Conservation (phyloP, 345 rosid genomes). For the Hirschfeldia incana region DNA sequence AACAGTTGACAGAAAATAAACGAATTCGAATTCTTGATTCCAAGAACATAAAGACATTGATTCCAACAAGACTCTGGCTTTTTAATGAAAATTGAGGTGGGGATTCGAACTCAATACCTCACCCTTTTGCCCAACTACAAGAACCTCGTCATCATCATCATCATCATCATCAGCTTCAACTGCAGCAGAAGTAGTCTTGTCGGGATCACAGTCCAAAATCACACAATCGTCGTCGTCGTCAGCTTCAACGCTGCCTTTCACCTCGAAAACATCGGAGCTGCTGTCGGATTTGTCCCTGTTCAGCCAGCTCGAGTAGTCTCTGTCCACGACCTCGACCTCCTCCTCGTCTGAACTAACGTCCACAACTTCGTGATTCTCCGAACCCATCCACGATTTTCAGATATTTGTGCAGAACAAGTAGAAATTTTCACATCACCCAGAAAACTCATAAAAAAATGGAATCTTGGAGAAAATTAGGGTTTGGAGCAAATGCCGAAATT, state of each 20-base stretch:
- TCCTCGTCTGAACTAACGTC: conserved; percentile 39
- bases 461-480: background rate
- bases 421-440: background rate
- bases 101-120: conserved; percentile 23
- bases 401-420: background rate
- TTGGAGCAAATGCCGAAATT: background rate
- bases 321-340: background rate
- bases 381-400: conserved; percentile 8
- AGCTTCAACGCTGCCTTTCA: background rate
- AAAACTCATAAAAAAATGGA: background rate
- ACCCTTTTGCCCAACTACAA: conserved; percentile 41
- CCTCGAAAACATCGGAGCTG: conserved; percentile 23
- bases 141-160: conserved; percentile 33
- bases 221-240: conserved; percentile 35
- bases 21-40: too few relatives aligned
- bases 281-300: background rate
- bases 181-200: background rate
- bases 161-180: background rate
- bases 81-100: background rate
- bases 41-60: too few relatives aligned
- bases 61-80: background rate
- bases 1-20: too few relatives aligned
- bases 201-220: conserved; percentile 39
- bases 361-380: conserved; percentile 17
- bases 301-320: conserved; percentile 10